Base-by-base conservation (phyloP, 2,329 filamentous ascomycete species). In the Fusarium sororula region DNA sequence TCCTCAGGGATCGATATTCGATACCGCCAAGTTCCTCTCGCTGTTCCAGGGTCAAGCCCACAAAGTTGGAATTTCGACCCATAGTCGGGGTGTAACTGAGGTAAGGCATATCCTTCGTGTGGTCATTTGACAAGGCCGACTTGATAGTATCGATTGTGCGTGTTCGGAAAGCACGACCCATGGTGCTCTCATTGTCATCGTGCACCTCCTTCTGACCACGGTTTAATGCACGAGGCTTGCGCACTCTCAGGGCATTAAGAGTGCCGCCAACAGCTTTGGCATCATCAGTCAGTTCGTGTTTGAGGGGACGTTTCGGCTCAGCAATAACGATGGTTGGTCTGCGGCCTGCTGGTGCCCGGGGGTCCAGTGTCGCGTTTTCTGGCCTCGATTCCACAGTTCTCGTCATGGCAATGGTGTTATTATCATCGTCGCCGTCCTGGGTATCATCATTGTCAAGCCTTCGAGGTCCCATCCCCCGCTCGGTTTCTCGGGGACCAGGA, bases 21-120 rank as follows among this genome's bases (percentile, higher is more conserved):
- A 99, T 98, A 26, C 96, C 96, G 17, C 96, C 96, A 6, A 99
- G 85, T 82, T 99, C 96, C 80, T 99, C 95, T 74, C 96, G 90
- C 82, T 99, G 95, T 73, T 96, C 94, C 75, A 97, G 93, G 0
- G 93, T 94, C 73, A 99, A 83, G 75, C 95, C 94, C 18, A 96
- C 88, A 79, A 98, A 99, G 42, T 94, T 92, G 17, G 96, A 98
- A 81, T 99, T 99, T 72, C 96, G 91, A 30, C 93, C 96, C 61
- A 98, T 89, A 0, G 96, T 99, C 5, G 96, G 94, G 68, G 95
- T 92, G 89, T 94, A 98, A 81, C 94, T 98, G 58, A 99, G 88
- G 81, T 99, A 99, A 0, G 96, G 96, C 85, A 94, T 93, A 38
- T 90, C 87, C 5, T 84, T 84, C n/a, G 82, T 80, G 69, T 87